Base-by-base conservation (phyloP, 768 basidiomycete species). In the Pleurotus ostreatus region DNA sequence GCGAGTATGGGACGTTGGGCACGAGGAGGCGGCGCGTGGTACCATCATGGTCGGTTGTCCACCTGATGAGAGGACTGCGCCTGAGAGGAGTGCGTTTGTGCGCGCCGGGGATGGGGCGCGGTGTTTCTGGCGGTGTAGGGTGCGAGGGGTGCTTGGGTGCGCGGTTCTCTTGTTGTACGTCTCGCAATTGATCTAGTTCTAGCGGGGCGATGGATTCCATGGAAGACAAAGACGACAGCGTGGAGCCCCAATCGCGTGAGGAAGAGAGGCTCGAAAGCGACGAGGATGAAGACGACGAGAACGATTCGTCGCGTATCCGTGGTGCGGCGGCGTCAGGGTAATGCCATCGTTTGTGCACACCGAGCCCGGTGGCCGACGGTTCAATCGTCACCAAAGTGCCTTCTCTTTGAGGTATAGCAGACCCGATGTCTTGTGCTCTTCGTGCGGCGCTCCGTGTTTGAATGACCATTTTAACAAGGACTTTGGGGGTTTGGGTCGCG, bases 261-360 rank as follows among this genome's bases (percentile, higher is more conserved):
- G 38, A 37, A 4, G 51, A 53, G 18, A 53, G 37, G 23, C 51
- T 53, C 20, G 46, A 41, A 12, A 55, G 34, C 7, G 57, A 55
- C 2, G 53, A 40, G 16, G 30, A 13, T 13, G 57, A 55, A 4
- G 57, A 58, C 12, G 55, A 47, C 3, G 51, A 53, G 25, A 26
- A 34, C n/a, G 22, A 39, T 13, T n/a, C 30, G 20, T 38, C 30
- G 15, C 22, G 22, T 4, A 16, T 23, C 22, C 6, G 5, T 22
- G 23, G 8, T 8, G 12, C 39, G 39, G 44, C 34, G n/a, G 12
- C 25, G 23, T 39, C 22, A 8, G 57, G 57, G 22, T 55, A 46
- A 37, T 54, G 43, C 57, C 57, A 58, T 45, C 57, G 41, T 11
- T 37, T 58, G 40, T 58, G 57, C 6, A 54, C 46, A 26, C 52